These are phyloP conservation scores for Eustoma russellianum DNA, from an alignment of 257 asterid species.

Conservation along the genomic window DNA sequence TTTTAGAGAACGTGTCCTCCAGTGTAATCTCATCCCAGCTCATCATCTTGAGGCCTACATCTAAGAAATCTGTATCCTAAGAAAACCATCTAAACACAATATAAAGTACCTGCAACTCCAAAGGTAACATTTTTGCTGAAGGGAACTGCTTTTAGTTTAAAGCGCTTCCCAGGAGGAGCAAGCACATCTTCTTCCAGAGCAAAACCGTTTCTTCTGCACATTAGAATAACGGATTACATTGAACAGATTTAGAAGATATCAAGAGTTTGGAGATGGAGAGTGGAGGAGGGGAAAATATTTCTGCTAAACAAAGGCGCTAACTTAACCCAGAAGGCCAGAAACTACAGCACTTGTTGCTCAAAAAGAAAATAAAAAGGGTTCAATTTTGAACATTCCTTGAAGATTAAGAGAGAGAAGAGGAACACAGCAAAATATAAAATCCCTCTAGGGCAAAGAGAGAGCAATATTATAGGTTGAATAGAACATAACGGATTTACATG, in stretches of 20 bases:
- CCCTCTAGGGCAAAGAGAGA: background rate
- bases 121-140: slow-evolving; percentile 86
- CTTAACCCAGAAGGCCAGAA: no score
- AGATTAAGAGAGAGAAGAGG: background rate
- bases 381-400: no score
- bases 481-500: no score
- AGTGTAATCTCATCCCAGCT: slow-evolving; percentile 2
- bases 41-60: slow-evolving; percentile 1
- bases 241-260: background rate
- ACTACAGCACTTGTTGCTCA: no score
- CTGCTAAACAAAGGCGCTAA: no score
- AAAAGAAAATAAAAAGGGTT: no score
- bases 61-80: background rate
- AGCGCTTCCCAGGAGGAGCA: slow-evolving; percentile 84
- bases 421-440: background rate
- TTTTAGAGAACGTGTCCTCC: background rate
- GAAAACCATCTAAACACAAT: background rate
- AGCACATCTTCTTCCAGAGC: slow-evolving; percentile 62
- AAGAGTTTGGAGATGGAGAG: no score
- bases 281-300: background rate
- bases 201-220: slow-evolving; percentile 86
- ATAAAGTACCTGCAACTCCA: slow-evolving; percentile 61
- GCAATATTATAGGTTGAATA: background rate
- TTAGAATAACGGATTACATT: slow-evolving; percentile 4
- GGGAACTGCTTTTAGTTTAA: slow-evolving; percentile 84